These are phyloP conservation scores for Radiomyces spectabilis DNA, from an alignment of 192 early-diverging fungal genomes.

Conservation along the genomic window DNA sequence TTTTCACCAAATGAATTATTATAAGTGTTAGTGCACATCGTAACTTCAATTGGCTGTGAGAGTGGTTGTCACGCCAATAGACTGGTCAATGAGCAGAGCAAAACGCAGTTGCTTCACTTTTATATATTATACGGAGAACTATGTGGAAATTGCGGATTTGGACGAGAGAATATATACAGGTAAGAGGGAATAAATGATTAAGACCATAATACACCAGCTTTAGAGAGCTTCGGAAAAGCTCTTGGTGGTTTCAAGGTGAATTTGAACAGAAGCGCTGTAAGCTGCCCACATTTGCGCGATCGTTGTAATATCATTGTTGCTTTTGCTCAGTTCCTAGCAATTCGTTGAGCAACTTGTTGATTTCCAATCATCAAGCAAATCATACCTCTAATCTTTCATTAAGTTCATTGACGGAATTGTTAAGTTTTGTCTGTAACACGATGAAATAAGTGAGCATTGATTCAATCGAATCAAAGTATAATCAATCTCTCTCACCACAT, in stretches of 20 bases:
- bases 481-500: constrained; percentile 20
- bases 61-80: too few species aligned
- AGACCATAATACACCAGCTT: too few species aligned
- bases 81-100: too few species aligned
- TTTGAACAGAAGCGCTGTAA: constrained; percentile 25
- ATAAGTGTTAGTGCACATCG: too few species aligned
- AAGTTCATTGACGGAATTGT: constrained; percentile 24
- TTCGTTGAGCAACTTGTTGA: background rate
- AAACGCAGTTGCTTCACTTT: too few species aligned
- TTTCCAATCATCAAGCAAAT: background rate
- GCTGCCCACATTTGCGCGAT: constrained; percentile 32
- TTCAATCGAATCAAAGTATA: background rate
- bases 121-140: too few species aligned
- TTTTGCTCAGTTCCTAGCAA: constrained; percentile 27
- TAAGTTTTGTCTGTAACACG: constrained; percentile 25
- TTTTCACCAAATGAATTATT: too few species aligned
- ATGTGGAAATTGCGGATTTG: too few species aligned
- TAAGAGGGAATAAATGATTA: too few species aligned
- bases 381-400: constrained; percentile 28
- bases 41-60: too few species aligned
- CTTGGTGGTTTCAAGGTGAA: constrained; percentile 29
- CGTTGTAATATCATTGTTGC: constrained; percentile 22
- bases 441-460: background rate
- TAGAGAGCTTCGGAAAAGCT: constrained; percentile 19
- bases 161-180: too few species aligned